Conservation (phyloP, 306 rosid species). For the Spatholobus suberectus region DNA sequence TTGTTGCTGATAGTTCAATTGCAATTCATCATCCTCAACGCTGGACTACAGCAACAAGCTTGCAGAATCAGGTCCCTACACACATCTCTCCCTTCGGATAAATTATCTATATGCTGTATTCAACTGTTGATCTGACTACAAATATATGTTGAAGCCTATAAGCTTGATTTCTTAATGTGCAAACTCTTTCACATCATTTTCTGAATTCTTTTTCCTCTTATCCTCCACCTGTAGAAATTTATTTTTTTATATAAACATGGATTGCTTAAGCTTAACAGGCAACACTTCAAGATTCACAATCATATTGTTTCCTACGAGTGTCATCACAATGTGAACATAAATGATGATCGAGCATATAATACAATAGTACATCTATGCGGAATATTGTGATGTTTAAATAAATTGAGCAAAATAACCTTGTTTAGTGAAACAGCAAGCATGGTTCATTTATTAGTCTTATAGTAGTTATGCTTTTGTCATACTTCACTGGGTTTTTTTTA, state of each 20-base stretch:
- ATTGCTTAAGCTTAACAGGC: slow-evolving; percentile 31
- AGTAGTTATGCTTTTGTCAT: not conserved
- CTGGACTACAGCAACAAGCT: slow-evolving; percentile 73
- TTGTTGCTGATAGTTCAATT: slow-evolving; percentile 57
- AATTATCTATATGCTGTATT: slow-evolving; percentile 24
- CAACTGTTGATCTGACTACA: slow-evolving; percentile 8
- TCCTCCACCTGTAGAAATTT: slow-evolving; percentile 9
- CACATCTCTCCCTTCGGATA: slow-evolving; percentile 24
- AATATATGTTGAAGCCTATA: slow-evolving; percentile 7
- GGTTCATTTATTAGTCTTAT: not conserved
- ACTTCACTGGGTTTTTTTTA: slow-evolving; percentile 11
- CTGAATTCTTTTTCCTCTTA: slow-evolving; percentile 15
- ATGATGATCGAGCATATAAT: slow-evolving; percentile 10
- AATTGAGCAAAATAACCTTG: not conserved
- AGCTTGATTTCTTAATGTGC: slow-evolving; percentile 22
- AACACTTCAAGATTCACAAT: slow-evolving; percentile 35
- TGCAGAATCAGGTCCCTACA: slow-evolving; percentile 71
- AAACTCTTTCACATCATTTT: not conserved
- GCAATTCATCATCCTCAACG: slow-evolving; percentile 61
- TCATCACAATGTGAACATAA: slow-evolving; percentile 33
- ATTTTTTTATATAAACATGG: not conserved
- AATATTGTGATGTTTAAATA: slow-evolving; percentile 16
- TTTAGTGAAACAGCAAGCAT: slow-evolving; percentile 17
- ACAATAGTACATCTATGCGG: not conserved
- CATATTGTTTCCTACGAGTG: slow-evolving; percentile 34